A percentile compares a stretch with the other conserved stretches of the same genome.
phyloP scores from a whole-genome alignment of 805 yeast genomes.

The Yueomyces sinensis region DNA sequence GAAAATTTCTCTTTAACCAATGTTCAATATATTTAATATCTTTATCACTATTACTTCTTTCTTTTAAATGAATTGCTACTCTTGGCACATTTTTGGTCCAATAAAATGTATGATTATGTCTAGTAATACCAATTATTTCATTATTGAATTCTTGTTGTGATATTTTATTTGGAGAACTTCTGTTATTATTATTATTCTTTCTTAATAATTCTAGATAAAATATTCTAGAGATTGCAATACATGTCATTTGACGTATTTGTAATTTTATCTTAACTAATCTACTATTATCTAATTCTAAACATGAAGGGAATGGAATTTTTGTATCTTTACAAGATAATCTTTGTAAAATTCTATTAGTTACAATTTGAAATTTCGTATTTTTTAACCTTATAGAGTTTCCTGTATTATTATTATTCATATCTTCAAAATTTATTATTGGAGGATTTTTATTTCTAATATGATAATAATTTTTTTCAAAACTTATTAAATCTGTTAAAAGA shows the following conservation, averaged over 20 bases:
- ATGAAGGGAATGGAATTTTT: background rate
- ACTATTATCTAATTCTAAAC: background rate
- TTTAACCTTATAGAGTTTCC: no score
- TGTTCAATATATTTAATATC: background rate
- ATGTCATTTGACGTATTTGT: background rate
- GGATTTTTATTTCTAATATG: slow-evolving; percentile 12
- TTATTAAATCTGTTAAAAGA: slow-evolving; percentile 72
- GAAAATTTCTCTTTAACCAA: background rate
- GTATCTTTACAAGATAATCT: background rate
- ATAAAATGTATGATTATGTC: background rate
- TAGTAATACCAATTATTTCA: background rate
- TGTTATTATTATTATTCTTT: no score
- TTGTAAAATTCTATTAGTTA: background rate
- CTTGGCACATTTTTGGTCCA: background rate
- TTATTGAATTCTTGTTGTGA: background rate
- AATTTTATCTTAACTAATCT: background rate
- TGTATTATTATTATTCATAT: no score
- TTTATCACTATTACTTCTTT: background rate
- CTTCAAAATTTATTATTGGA: background rate
- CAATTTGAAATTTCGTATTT: no score
- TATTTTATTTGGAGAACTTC: background rate
- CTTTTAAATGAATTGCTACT: background rate
- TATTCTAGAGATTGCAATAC: background rate
- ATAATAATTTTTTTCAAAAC: slow-evolving; percentile 78
- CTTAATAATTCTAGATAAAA: no score